These are phyloP conservation scores for Primulina huaijiensis DNA, from an alignment of 257 asterid genomes.

Conservation along the genomic window DNA sequence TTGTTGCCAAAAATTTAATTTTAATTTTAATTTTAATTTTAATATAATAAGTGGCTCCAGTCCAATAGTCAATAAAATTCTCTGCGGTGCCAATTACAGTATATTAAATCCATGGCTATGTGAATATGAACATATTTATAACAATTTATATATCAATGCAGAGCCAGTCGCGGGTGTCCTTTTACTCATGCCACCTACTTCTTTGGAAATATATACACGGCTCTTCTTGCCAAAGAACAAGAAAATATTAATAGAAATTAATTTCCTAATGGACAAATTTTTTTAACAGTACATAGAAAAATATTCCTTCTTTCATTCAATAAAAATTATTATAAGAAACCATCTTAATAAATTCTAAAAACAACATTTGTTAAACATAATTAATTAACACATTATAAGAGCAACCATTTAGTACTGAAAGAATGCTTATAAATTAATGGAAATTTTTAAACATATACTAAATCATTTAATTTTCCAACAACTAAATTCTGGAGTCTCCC, in stretches of 20 bases:
- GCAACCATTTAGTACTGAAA: not conserved
- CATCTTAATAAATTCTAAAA: too few relatives aligned
- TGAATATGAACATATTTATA: conserved; percentile 2
- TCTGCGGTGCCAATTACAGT: conserved; percentile 21
- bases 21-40: not conserved
- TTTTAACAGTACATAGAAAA: too few relatives aligned
- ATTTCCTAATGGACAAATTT: conserved; percentile 9
- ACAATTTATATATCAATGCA: conserved; percentile 19
- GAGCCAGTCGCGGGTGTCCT: conserved; percentile 38
- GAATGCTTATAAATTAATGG: not conserved
- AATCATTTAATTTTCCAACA: too few relatives aligned
- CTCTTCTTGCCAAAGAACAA: not conserved
- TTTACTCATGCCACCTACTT: conserved; percentile 29
- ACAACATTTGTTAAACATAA: too few relatives aligned
- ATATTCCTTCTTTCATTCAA: too few relatives aligned
- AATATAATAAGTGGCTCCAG: not conserved
- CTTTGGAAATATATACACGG: conserved; percentile 12
- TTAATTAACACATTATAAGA: not conserved
- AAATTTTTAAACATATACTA: too few relatives aligned
- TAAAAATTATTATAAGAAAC: too few relatives aligned
- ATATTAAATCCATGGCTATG: not conserved
- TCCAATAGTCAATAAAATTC: conserved; percentile 20
- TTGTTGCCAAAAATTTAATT: conserved; percentile 7
- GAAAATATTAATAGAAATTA: not conserved
- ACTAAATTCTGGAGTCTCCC: not conserved